phyloP scores from a whole-genome alignment of 139 green algal genomes.

The Ulvella scutata region DNA sequence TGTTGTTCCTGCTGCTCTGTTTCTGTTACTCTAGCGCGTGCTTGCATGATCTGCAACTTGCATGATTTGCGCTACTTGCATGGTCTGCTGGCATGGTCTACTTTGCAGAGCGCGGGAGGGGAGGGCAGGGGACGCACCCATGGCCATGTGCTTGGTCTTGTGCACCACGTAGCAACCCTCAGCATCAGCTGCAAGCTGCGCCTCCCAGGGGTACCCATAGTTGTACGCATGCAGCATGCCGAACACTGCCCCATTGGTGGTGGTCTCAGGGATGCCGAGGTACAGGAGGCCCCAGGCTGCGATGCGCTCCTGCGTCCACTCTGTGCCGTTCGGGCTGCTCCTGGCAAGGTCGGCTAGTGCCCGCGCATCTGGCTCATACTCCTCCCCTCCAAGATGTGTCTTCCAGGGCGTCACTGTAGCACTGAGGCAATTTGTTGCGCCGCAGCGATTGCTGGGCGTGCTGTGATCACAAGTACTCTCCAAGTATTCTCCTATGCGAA shows the following conservation, averaged over 20 bases:
- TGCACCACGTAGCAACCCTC: not conserved
- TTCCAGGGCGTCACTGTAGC: conserved; percentile 18
- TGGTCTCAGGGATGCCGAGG: not conserved
- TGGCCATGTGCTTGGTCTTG: not conserved
- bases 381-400: conserved; percentile 17
- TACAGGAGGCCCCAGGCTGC: not conserved
- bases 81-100: too few relatives aligned
- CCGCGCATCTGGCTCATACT: conserved; percentile 18
- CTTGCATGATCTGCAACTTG: too few relatives aligned
- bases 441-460: too few relatives aligned
- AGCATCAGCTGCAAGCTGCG: not conserved
- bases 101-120: too few relatives aligned
- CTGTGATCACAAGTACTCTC: too few relatives aligned
- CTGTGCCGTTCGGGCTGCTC: not conserved
- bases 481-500: too few relatives aligned
- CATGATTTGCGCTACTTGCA: too few relatives aligned
- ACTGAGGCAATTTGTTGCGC: too few relatives aligned
- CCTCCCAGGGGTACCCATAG: conserved; percentile 21
- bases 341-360: not conserved
- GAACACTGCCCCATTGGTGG: not conserved
- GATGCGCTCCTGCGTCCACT: not conserved
- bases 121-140: too few relatives aligned
- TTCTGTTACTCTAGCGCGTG: too few relatives aligned
- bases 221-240: conserved; percentile 6
- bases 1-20: too few relatives aligned